Percentiles rank a stretch among this genome's conserved stretches.
phyloP scores from a whole-genome alignment of 2,329 filamentous ascomycete species.

The Ophiosphaerella herpotricha region DNA sequence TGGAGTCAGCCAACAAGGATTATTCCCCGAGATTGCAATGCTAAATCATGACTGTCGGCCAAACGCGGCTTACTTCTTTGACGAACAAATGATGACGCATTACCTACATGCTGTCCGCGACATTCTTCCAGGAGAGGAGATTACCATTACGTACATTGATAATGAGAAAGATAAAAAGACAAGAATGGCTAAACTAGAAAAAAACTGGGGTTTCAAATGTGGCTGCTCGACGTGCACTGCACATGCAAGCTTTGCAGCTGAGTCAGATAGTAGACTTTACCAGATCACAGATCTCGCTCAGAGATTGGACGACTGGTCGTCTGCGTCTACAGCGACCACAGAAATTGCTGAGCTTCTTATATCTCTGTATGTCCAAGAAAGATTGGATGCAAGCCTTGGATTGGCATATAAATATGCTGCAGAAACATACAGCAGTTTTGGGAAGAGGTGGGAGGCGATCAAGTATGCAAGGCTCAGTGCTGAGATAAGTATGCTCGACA shows the following conservation, averaged over 20 bases:
- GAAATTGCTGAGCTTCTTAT: constrained; percentile 44
- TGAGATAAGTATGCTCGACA: constrained; percentile 36
- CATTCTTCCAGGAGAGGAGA: constrained; percentile 48
- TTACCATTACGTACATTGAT: constrained; percentile 51
- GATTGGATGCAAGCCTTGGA: constrained; percentile 43
- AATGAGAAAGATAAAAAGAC: constrained; percentile 36
- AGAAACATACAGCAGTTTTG: constrained; percentile 45
- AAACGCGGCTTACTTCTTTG: constrained; percentile 50
- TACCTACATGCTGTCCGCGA: constrained; percentile 47
- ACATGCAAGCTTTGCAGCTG: constrained; percentile 22
- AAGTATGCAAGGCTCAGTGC: constrained; percentile 35
- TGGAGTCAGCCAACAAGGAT: constrained; percentile 26
- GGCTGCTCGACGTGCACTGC: constrained; percentile 45
- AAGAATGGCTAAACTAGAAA: constrained; percentile 38
- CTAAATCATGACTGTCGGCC: constrained; percentile 45
- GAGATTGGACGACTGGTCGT: constrained; percentile 35
- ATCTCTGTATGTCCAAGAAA: constrained; percentile 44
- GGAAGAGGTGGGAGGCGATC: constrained; percentile 34
- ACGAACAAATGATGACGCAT: constrained; percentile 45
- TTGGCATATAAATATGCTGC: constrained; percentile 48
- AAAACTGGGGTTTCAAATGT: constrained; percentile 49
- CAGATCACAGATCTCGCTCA: constrained; percentile 39
- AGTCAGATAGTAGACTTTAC: constrained; percentile 43
- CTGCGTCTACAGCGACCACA: constrained; percentile 27
- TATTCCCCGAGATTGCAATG: constrained; percentile 44